phyloP scores from a whole-genome alignment of 2,329 filamentous ascomycete genomes.

The Fusarium kyushuense region DNA sequence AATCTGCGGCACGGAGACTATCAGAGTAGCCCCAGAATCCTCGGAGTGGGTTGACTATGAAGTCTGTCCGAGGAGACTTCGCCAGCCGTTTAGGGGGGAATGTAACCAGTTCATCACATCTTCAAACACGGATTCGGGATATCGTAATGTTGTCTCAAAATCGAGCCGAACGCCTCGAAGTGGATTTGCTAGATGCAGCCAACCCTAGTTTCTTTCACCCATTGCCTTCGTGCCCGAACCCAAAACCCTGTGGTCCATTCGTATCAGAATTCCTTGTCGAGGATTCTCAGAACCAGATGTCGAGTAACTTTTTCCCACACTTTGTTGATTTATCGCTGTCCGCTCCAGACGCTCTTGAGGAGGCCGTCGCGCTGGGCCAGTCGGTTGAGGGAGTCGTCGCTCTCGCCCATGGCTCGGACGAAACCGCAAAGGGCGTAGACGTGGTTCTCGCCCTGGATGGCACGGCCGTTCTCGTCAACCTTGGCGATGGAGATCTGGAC shows the following conservation, averaged over 20 bases:
- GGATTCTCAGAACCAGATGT: slow-evolving; percentile 44
- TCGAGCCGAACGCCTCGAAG: slow-evolving; percentile 62
- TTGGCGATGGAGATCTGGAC: slow-evolving; percentile 98
- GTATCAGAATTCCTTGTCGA: slow-evolving; percentile 46
- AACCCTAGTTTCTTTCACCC: slow-evolving; percentile 57
- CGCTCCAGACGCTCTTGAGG: slow-evolving; percentile 97
- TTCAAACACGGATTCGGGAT: slow-evolving; percentile 45
- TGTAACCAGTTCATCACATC: slow-evolving; percentile 48
- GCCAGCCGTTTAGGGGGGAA: slow-evolving; percentile 60
- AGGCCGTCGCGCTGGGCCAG: slow-evolving; percentile 95
- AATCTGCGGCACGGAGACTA: slow-evolving; percentile 71
- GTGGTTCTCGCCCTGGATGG: slow-evolving; percentile 94
- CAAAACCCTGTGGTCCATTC: slow-evolving; percentile 47
- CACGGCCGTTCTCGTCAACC: slow-evolving; percentile 98
- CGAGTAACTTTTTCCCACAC: slow-evolving; percentile 42
- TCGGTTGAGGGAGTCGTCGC: slow-evolving; percentile 95
- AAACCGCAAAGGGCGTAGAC: slow-evolving; percentile 98
- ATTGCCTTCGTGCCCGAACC: slow-evolving; percentile 55
- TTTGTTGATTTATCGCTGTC: slow-evolving; percentile 66
- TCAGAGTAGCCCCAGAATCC: slow-evolving; percentile 69
- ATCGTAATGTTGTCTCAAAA: slow-evolving; percentile 57
- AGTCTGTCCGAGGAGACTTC: slow-evolving; percentile 65
- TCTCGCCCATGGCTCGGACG: slow-evolving; percentile 97
- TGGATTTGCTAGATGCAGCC: slow-evolving; percentile 60
- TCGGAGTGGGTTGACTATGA: slow-evolving; percentile 56